phyloP scores from a whole-genome alignment of 2,329 filamentous ascomycete species.

The Apiospora koreana region DNA sequence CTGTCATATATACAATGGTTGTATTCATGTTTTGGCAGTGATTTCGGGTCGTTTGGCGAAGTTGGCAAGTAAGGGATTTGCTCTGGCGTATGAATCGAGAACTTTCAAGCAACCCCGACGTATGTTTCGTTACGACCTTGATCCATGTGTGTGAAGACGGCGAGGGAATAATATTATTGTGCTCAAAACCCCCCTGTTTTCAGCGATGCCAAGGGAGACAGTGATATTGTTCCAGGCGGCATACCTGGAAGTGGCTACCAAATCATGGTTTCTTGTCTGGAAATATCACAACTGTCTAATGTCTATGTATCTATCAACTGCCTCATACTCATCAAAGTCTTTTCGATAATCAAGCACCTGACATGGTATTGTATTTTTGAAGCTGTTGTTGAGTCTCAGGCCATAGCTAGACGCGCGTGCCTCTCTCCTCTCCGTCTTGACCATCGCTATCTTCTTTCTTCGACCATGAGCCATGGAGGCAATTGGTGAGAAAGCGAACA shows the following conservation, averaged over 20 bases:
- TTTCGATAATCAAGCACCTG: neutral
- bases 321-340: no score
- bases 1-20: conserved; percentile 8
- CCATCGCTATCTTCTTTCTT: no score
- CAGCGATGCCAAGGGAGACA: neutral
- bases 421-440: no score
- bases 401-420: no score
- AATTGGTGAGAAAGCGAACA: no score
- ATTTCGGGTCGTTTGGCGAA: conserved; percentile 9
- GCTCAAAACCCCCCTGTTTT: no score
- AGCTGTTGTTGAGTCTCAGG: neutral
- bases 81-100: neutral
- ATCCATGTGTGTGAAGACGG: neutral
- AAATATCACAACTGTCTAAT: neutral
- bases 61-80: conserved; percentile 4
- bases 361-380: neutral
- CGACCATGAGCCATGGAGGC: no score
- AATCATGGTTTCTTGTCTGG: neutral
- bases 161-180: no score
- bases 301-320: no score
- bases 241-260: neutral
- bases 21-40: conserved; percentile 8
- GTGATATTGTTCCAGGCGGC: no score
- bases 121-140: neutral
- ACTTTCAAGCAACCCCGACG: neutral